These are phyloP conservation scores for Agaricales sp. DNA, from an alignment of 1,284 basidiomycete genomes.

Conservation along the genomic window DNA sequence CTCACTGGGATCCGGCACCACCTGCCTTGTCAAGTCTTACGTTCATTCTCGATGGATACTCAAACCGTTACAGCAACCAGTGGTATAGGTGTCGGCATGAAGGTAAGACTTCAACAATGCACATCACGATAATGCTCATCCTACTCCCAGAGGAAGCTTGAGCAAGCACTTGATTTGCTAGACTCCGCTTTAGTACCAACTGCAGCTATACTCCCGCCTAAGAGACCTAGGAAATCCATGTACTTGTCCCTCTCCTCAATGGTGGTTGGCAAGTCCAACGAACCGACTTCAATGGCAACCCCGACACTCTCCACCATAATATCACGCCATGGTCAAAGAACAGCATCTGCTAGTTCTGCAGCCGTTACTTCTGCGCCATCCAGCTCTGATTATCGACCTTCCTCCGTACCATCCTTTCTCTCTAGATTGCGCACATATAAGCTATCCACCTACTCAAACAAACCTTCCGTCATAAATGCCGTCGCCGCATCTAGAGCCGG, in stretches of 20 bases:
- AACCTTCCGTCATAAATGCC: conserved; percentile 61
- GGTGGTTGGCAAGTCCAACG: too few species aligned
- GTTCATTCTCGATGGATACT: too few species aligned
- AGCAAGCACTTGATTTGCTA: not conserved
- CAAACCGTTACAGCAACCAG: too few species aligned
- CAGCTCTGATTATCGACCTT: conserved; percentile 62
- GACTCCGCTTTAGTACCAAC: not conserved
- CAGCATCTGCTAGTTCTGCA: conserved; percentile 13
- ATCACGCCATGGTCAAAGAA: conserved; percentile 27
- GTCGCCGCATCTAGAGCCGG: conserved; percentile 71
- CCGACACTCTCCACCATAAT: not conserved
- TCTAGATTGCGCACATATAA: conserved; percentile 66
- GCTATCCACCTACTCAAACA: conserved; percentile 58
- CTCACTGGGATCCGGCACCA: too few species aligned
- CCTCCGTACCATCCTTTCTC: conserved; percentile 61
- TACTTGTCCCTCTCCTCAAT: not conserved
- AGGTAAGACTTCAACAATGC: too few species aligned
- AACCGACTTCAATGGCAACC: too few species aligned
- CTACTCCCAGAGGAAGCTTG: not conserved
- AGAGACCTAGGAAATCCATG: too few species aligned
- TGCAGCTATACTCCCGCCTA: too few species aligned
- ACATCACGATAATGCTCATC: too few species aligned
- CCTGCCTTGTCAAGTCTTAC: too few species aligned
- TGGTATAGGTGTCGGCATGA: too few species aligned
- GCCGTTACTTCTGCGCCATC: conserved; percentile 23